Evolutionary conservation across 768 basidiomycete species (phyloP).

Genomic region (Podaxis sp.): DNA sequence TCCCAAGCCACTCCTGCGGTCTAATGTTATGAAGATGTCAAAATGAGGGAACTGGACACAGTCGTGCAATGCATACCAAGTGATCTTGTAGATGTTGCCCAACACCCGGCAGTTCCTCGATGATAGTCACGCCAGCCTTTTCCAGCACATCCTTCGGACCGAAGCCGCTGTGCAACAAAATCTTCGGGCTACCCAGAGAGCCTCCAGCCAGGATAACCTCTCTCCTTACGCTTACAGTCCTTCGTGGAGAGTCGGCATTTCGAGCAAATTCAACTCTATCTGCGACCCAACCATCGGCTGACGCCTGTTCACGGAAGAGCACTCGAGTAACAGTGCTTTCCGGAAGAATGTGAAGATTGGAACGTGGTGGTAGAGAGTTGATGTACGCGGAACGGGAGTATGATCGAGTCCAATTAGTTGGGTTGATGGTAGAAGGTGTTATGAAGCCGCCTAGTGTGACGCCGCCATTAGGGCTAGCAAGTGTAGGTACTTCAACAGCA

Average conservation of each 20-base stretch:
- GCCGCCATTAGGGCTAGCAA: constrained; percentile 44
- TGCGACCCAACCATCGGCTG: constrained; percentile 28
- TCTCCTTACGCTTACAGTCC: constrained; percentile 52
- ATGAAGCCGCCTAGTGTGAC: constrained; percentile 50
- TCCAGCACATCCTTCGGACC: constrained; percentile 48
- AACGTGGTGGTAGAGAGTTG: constrained; percentile 52
- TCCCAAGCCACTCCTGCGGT: constrained; percentile 27
- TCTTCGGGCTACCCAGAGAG: constrained; percentile 46
- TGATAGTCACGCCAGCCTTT: constrained; percentile 37
- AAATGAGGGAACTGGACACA: neutral
- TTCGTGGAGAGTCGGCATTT: constrained; percentile 25
- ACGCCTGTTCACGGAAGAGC: constrained; percentile 40
- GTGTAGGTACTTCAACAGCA: constrained; percentile 39
- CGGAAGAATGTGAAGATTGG: constrained; percentile 58
- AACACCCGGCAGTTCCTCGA: constrained; percentile 47
- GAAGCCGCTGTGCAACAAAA: constrained; percentile 52
- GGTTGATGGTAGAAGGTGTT: constrained; percentile 59
- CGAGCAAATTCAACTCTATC: constrained; percentile 45
- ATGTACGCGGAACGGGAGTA: constrained; percentile 69
- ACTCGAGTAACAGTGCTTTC: constrained; percentile 54
- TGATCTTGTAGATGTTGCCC: constrained; percentile 59
- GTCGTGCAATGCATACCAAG: constrained; percentile 27
- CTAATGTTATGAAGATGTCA: constrained; percentile 14
- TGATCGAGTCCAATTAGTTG: constrained; percentile 59
- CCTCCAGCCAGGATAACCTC: constrained; percentile 51